A percentile compares a stretch with the other conserved stretches of the same genome.
These are phyloP conservation scores for Boeremia exigua DNA, from an alignment of 2,329 filamentous ascomycete species.

Conservation along the genomic window DNA sequence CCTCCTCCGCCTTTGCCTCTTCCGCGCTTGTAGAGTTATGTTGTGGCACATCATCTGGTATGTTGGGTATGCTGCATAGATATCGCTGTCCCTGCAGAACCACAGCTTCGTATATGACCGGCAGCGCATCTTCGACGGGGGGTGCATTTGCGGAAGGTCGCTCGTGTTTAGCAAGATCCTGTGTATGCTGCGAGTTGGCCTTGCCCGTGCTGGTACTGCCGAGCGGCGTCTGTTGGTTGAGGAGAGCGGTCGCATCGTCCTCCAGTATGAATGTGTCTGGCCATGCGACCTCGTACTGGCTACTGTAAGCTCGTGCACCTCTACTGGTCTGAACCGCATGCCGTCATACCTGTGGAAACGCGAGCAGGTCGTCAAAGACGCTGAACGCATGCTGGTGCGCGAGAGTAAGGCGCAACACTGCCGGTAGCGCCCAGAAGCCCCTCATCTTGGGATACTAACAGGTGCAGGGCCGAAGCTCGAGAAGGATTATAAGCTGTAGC, in stretches of 20 bases:
- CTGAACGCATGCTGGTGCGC: slow-evolving; percentile 72
- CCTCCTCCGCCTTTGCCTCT: slow-evolving; percentile 74
- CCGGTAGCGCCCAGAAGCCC: slow-evolving; percentile 57
- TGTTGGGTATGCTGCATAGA: slow-evolving; percentile 81
- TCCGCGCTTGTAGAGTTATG: slow-evolving; percentile 72
- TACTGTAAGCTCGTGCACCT: slow-evolving; percentile 15
- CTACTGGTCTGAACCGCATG: not conserved
- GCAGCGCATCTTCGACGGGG: slow-evolving; percentile 29
- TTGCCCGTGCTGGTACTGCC: slow-evolving; percentile 35
- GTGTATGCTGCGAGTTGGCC: slow-evolving; percentile 43
- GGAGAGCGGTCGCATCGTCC: slow-evolving; percentile 67
- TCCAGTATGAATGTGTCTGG: slow-evolving; percentile 75
- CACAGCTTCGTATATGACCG: slow-evolving; percentile 73
- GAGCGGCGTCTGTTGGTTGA: slow-evolving; percentile 47
- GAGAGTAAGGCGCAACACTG: slow-evolving; percentile 55
- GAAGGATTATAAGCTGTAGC: not conserved
- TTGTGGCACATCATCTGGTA: slow-evolving; percentile 60
- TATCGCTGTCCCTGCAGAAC: slow-evolving; percentile 73
- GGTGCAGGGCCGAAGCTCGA: not conserved
- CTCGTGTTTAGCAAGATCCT: slow-evolving; percentile 43
- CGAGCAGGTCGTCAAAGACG: slow-evolving; percentile 85
- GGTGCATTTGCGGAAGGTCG: slow-evolving; percentile 24
- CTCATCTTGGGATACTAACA: slow-evolving; percentile 43
- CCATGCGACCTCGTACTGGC: slow-evolving; percentile 80
- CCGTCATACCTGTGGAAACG: slow-evolving; percentile 77